These are phyloP conservation scores for Calocera cornea DNA, from an alignment of 768 basidiomycete genomes.

Conservation along the genomic window DNA sequence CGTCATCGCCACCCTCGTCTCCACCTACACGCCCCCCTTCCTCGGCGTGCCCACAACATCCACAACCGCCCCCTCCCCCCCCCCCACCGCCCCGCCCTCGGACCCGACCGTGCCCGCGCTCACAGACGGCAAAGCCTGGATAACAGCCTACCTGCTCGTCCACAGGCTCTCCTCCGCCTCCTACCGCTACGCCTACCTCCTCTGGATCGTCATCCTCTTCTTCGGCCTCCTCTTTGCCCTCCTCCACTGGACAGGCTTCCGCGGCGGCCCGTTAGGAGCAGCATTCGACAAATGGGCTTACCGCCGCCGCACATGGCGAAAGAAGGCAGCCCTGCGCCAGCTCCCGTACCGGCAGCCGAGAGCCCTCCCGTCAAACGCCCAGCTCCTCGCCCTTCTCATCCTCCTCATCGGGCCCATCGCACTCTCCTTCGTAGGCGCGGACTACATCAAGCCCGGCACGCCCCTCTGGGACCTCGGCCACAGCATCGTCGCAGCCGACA, in stretches of 20 bases:
- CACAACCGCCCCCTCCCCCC: slow-evolving; percentile 9
- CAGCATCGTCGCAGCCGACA: slow-evolving; percentile 13
- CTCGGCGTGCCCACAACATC: slow-evolving; percentile 8
- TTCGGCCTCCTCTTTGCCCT: slow-evolving; percentile 31
- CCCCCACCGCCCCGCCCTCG: slow-evolving; percentile 16
- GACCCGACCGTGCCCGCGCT: slow-evolving; percentile 35
- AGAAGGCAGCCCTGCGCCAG: slow-evolving; percentile 30
- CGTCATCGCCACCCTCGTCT: slow-evolving; percentile 10
- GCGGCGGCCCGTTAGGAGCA: slow-evolving; percentile 35
- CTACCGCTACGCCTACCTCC: slow-evolving; percentile 42
- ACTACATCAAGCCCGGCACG: slow-evolving; percentile 46
- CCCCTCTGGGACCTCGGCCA: slow-evolving; percentile 33
- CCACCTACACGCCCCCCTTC: slow-evolving; percentile 13
- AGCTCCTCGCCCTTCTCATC: slow-evolving; percentile 38
- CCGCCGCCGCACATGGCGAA: slow-evolving; percentile 45
- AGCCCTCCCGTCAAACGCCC: slow-evolving; percentile 49
- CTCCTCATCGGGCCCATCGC: slow-evolving; percentile 34
- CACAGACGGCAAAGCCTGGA: slow-evolving; percentile 36
- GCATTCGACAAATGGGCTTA: slow-evolving; percentile 46
- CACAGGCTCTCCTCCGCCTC: slow-evolving; percentile 41
- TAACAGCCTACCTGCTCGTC: slow-evolving; percentile 42
- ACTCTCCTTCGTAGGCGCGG: slow-evolving; percentile 47
- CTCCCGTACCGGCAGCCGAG: slow-evolving; percentile 32
- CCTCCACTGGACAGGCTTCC: slow-evolving; percentile 32
- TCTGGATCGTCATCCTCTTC: slow-evolving; percentile 42